A percentile compares a stretch with the other conserved stretches of the same genome.
Conservation (phyloP, 495 filamentous ascomycete species). For the Penicillium dipodomyicola region DNA sequence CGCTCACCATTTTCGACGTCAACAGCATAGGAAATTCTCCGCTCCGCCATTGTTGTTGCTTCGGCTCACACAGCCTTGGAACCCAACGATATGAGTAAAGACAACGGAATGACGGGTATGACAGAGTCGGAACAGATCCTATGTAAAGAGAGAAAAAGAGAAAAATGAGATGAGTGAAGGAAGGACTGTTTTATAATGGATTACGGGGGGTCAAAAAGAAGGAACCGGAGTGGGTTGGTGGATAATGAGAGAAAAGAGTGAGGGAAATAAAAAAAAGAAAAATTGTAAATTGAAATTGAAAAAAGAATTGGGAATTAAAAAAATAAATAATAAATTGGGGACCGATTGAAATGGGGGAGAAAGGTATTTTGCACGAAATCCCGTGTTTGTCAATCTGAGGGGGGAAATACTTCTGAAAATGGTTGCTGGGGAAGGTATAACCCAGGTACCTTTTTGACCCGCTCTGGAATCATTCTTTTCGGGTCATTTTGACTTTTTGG, state of each 20-base stretch:
- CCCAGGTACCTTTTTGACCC: slow-evolving; percentile 3
- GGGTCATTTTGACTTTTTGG: slow-evolving; percentile 2
- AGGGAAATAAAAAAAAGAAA: slow-evolving; percentile 23
- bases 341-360: slow-evolving; percentile 13
- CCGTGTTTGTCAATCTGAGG: slow-evolving; percentile 9
- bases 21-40: slow-evolving; percentile 55
- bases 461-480: slow-evolving; percentile 4
- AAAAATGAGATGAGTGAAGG: slow-evolving; percentile 25
- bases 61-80: slow-evolving; percentile 47
- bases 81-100: slow-evolving; percentile 46
- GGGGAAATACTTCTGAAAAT: slow-evolving; percentile 11
- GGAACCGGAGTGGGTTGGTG: slow-evolving; percentile 30
- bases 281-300: slow-evolving; percentile 9
- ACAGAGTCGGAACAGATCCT: slow-evolving; percentile 48
- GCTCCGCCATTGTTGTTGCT: slow-evolving; percentile 51
- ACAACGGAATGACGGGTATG: slow-evolving; percentile 41
- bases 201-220: slow-evolving; percentile 24
- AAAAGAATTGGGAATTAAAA: slow-evolving; percentile 19
- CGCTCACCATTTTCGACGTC: slow-evolving; percentile 52
- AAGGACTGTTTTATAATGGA: slow-evolving; percentile 39
- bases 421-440: slow-evolving; percentile 14
- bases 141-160: slow-evolving; percentile 27
- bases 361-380: slow-evolving; percentile 10
- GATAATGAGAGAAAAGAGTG: slow-evolving; percentile 23
- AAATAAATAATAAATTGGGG: background rate